phyloP scores from a whole-genome alignment of 2,329 filamentous ascomycete species.

The Akanthomyces dipterigenus region DNA sequence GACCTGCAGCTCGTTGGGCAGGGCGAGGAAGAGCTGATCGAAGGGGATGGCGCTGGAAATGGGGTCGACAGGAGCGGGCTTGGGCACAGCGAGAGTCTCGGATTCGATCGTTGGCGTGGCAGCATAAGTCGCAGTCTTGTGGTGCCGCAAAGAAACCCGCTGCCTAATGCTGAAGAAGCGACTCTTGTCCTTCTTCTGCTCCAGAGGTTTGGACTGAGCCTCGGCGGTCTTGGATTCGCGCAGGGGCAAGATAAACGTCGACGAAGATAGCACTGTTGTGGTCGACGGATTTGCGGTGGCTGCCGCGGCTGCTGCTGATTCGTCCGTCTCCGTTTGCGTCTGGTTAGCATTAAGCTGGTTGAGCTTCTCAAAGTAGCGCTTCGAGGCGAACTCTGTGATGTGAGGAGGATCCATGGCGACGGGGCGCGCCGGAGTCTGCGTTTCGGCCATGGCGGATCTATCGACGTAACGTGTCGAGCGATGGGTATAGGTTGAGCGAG shows the following conservation, averaged over 20 bases:
- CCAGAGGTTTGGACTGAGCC: conserved; percentile 24
- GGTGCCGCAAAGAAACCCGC: conserved; percentile 30
- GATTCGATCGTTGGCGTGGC: conserved; percentile 14
- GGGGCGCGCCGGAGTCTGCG: conserved; percentile 19
- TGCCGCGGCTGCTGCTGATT: conserved; percentile 19
- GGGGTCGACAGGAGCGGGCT: neutral
- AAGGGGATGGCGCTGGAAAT: conserved; percentile 35
- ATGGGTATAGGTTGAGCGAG: conserved; percentile 17
- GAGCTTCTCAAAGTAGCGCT: conserved; percentile 57
- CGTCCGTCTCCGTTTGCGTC: conserved; percentile 27
- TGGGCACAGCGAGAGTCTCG: neutral
- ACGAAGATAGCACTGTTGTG: conserved; percentile 22
- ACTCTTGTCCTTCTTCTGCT: conserved; percentile 34
- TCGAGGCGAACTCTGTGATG: conserved; percentile 60
- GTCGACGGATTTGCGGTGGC: conserved; percentile 17
- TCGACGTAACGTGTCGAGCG: neutral
- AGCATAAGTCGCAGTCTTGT: conserved; percentile 23
- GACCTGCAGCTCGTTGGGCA: conserved; percentile 57
- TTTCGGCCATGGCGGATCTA: conserved; percentile 26
- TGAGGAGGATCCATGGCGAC: conserved; percentile 54
- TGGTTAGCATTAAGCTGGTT: conserved; percentile 45
- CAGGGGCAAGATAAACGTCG: conserved; percentile 45
- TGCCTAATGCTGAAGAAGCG: conserved; percentile 36
- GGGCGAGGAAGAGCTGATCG: conserved; percentile 48
- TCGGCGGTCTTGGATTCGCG: conserved; percentile 32